Percentiles rank a stretch among this genome's conserved stretches.
Evolutionary conservation across 2,329 filamentous ascomycete genomes (phyloP).

Genomic region (Ceratocystis papillata): DNA sequence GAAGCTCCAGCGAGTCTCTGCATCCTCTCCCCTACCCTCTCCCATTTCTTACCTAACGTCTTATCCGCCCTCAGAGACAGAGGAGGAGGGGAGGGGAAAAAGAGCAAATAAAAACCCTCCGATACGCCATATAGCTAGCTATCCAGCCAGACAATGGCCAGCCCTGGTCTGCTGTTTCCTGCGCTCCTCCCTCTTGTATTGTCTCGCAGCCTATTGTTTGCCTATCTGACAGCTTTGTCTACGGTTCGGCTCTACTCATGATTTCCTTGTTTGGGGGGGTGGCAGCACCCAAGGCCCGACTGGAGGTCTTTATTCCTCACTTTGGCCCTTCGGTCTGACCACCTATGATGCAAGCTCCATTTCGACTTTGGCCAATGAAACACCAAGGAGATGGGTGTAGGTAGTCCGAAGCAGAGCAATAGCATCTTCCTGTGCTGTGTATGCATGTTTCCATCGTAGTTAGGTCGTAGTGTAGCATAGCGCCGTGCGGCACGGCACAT

Average conservation of each 20-base stretch:
- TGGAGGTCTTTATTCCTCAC: not conserved
- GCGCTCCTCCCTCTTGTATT: not conserved
- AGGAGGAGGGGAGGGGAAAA: too few relatives aligned
- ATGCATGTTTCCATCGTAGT: not conserved
- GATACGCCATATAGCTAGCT: not conserved
- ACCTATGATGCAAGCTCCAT: not conserved
- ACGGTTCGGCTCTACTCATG: not conserved
- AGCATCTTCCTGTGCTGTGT: not conserved
- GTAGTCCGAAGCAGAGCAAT: not conserved
- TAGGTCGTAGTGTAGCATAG: not conserved
- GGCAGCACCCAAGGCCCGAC: not conserved
- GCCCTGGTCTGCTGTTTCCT: not conserved
- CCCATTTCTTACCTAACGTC: too few relatives aligned
- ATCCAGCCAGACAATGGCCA: not conserved
- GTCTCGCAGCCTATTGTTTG: conserved; percentile 7
- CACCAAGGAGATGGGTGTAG: not conserved
- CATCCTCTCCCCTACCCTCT: too few relatives aligned
- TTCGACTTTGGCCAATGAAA: not conserved
- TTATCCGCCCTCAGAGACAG: too few relatives aligned
- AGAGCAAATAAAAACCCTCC: too few relatives aligned
- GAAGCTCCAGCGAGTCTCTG: too few relatives aligned
- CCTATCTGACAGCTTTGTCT: not conserved
- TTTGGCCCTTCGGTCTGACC: not conserved
- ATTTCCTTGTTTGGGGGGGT: not conserved
- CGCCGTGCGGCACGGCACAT: not conserved